phyloP scores from a whole-genome alignment of 2,329 filamentous ascomycete genomes.

The Curvularia sp. region DNA sequence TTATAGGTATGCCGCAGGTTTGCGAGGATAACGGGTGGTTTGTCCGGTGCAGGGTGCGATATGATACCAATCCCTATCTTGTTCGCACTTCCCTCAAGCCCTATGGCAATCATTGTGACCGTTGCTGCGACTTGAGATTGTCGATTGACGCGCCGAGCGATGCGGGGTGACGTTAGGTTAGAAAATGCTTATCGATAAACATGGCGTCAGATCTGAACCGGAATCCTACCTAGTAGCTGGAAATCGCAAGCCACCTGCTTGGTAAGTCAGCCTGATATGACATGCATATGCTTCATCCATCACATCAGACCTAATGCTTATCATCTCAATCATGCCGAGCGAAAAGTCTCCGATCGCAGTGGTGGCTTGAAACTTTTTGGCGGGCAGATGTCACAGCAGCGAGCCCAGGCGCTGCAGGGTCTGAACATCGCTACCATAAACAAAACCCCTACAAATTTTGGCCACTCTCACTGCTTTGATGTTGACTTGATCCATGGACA shows the following conservation, averaged over 20 bases:
- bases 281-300: not conserved
- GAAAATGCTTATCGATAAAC: slow-evolving; percentile 31
- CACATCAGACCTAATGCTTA: not conserved
- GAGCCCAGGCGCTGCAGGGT: slow-evolving; percentile 15
- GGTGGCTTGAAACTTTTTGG: not conserved
- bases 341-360: not conserved
- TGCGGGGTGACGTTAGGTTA: slow-evolving; percentile 33
- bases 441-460: not conserved
- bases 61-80: slow-evolving; percentile 96
- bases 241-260: not conserved
- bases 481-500: not conserved
- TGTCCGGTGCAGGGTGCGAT: slow-evolving; percentile 67
- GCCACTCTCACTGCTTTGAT: too few species aligned
- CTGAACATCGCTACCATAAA: not conserved
- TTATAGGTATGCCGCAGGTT: slow-evolving; percentile 95
- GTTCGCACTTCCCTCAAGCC: slow-evolving; percentile 93
- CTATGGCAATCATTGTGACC: slow-evolving; percentile 68
- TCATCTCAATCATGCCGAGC: not conserved
- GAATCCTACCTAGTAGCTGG: not conserved
- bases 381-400: slow-evolving; percentile 1
- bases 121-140: slow-evolving; percentile 11
- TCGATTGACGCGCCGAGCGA: slow-evolving; percentile 20
- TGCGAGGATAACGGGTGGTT: slow-evolving; percentile 70
- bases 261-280: slow-evolving; percentile 1
- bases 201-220: not conserved